Conservation (phyloP, 169 alveolate genomes). For the Condylostoma magnum region DNA sequence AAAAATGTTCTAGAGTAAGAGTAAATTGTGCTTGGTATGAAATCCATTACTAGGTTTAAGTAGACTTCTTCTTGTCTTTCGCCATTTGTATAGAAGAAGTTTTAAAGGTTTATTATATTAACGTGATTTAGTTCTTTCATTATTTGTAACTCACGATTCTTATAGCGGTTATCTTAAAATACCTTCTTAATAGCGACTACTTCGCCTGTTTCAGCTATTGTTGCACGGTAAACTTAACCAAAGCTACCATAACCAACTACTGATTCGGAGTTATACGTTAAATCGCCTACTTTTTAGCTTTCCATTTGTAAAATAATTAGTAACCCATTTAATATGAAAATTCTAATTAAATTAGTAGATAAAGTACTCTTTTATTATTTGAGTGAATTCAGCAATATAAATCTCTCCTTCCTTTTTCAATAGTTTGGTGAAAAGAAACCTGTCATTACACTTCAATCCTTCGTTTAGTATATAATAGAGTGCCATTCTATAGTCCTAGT, state of each 20-base stretch:
- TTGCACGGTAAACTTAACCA: slow-evolving; percentile 53
- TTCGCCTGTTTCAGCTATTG: slow-evolving; percentile 66
- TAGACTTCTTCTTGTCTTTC: slow-evolving; percentile 57
- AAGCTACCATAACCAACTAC: slow-evolving; percentile 80
- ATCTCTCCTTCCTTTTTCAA: too few relatives aligned
- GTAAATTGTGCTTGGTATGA: slow-evolving; percentile 94
- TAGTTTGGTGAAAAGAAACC: too few relatives aligned
- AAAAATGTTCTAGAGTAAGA: slow-evolving; percentile 87
- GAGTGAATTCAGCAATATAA: too few relatives aligned
- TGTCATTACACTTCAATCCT: too few relatives aligned
- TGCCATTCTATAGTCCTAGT: too few relatives aligned
- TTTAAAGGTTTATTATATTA: slow-evolving; percentile 65
- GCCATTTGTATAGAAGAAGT: slow-evolving; percentile 74
- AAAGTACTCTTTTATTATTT: too few relatives aligned
- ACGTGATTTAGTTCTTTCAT: slow-evolving; percentile 70
- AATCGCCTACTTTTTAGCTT: too few relatives aligned
- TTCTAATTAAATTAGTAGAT: too few relatives aligned
- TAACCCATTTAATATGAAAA: too few relatives aligned
- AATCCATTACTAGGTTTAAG: slow-evolving; percentile 96
- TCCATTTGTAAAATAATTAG: too few relatives aligned
- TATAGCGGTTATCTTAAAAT: slow-evolving; percentile 72
- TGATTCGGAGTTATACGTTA: slow-evolving; percentile 50
- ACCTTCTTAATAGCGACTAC: slow-evolving; percentile 81
- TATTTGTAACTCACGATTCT: slow-evolving; percentile 73
- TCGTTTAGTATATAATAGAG: too few relatives aligned